Percentiles rank a stretch among this genome's conserved stretches.
Evolutionary conservation across 1,139 yeast species (phyloP).

Genomic region (Hansenula anomala): DNA sequence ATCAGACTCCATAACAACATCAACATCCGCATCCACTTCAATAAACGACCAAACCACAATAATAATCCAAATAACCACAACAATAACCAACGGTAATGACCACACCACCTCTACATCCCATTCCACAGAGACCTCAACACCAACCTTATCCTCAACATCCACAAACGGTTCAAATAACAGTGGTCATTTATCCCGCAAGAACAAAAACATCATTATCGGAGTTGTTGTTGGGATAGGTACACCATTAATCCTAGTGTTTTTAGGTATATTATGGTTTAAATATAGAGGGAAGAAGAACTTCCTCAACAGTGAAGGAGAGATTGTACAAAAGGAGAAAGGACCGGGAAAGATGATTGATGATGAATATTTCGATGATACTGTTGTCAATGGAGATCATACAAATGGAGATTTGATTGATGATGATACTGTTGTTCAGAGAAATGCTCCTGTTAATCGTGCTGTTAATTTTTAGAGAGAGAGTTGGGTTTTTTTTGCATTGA

Average conservation of each 20-base stretch:
- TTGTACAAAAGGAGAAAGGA: slow-evolving; percentile 21
- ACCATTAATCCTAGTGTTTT: slow-evolving; percentile 24
- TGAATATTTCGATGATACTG: slow-evolving; percentile 19
- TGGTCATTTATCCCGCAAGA: slow-evolving; percentile 29
- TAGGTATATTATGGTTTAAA: slow-evolving; percentile 20
- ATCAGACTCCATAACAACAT: slow-evolving; percentile 3
- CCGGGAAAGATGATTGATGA: slow-evolving; percentile 23
- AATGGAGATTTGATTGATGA: slow-evolving; percentile 3
- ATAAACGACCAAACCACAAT: slow-evolving; percentile 21
- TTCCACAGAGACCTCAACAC: slow-evolving; percentile 15
- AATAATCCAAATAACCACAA: neutral
- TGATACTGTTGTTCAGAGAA: neutral
- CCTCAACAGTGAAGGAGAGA: slow-evolving; percentile 35
- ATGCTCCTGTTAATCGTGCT: slow-evolving; percentile 10
- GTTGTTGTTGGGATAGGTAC: slow-evolving; percentile 39
- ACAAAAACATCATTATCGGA: slow-evolving; percentile 43
- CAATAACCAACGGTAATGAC: slow-evolving; percentile 16
- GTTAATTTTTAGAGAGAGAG: slow-evolving; percentile 11
- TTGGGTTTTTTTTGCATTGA: neutral
- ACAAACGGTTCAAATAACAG: slow-evolving; percentile 9
- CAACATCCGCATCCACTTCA: slow-evolving; percentile 10
- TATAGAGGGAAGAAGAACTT: slow-evolving; percentile 28
- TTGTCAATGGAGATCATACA: slow-evolving; percentile 6
- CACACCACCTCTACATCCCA: slow-evolving; percentile 22
- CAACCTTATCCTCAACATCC: slow-evolving; percentile 10